phyloP scores from a whole-genome alignment of 2,329 filamentous ascomycete species.

The Xylaria hypoxylon region DNA sequence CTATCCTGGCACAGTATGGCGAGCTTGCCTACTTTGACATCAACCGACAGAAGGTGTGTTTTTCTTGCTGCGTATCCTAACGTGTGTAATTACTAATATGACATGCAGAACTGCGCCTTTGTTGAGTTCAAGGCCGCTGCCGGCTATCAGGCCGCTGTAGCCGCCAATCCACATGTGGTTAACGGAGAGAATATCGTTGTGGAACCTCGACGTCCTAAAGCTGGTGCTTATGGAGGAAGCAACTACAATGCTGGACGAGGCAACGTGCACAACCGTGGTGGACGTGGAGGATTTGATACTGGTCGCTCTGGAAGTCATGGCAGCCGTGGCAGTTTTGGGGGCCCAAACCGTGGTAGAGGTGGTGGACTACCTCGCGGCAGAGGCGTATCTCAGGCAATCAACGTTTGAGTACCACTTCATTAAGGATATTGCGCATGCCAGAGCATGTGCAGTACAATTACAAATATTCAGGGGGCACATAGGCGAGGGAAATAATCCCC shows the following conservation, averaged over 20 bases:
- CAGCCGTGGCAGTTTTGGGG: constrained; percentile 75
- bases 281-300: constrained; percentile 73
- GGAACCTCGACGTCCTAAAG: constrained; percentile 87
- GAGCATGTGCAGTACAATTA: constrained; percentile 18
- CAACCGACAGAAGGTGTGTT: constrained; percentile 82
- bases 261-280: constrained; percentile 66
- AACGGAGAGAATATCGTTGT: constrained; percentile 85
- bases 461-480: constrained; percentile 1
- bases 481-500: constrained; percentile 21
- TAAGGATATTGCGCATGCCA: constrained; percentile 12
- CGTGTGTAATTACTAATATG: constrained; percentile 44
- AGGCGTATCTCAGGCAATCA: constrained; percentile 67
- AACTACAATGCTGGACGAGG: constrained; percentile 74
- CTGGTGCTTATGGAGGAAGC: constrained; percentile 75
- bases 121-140: constrained; percentile 88
- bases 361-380: constrained; percentile 70
- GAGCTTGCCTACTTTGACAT: constrained; percentile 80
- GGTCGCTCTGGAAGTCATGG: constrained; percentile 70
- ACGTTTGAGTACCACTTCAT: constrained; percentile 55
- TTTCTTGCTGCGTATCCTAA: constrained; percentile 1
- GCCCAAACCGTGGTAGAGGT: constrained; percentile 75
- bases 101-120: constrained; percentile 88
- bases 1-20: constrained; percentile 77
- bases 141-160: constrained; percentile 84
- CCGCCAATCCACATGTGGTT: constrained; percentile 86